Evolutionary conservation across 108 stramenopile genomes (phyloP).

Genomic region (Pseudonitzschia delicatissima): DNA sequence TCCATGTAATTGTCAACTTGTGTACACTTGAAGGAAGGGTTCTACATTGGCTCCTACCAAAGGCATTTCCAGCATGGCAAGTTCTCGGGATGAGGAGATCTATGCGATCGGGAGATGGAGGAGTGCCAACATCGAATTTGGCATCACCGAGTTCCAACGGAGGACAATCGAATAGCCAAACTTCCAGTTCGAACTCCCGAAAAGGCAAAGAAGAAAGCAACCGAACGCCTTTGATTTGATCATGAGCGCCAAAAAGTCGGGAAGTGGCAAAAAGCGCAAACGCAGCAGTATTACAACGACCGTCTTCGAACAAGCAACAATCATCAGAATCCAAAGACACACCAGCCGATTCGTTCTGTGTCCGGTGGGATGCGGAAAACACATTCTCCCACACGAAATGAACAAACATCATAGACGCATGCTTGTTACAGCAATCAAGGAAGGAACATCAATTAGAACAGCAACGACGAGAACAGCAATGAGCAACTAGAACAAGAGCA

Average conservation of each 20-base stretch:
- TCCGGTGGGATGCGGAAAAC: slow-evolving; percentile 45
- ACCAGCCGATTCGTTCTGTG: slow-evolving; percentile 45
- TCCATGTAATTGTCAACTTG: no score
- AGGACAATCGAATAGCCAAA: no score
- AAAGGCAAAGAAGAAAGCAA: neutral
- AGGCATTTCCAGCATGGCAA: no score
- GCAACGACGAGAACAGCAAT: slow-evolving; percentile 10
- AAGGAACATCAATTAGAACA: slow-evolving; percentile 13
- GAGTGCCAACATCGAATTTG: no score
- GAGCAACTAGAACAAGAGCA: neutral
- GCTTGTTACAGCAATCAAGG: slow-evolving; percentile 8
- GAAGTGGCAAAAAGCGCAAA: neutral
- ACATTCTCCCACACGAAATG: slow-evolving; percentile 34
- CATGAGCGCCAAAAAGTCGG: slow-evolving; percentile 22
- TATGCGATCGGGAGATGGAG: no score
- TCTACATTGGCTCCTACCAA: no score
- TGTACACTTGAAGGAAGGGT: no score
- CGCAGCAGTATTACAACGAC: neutral
- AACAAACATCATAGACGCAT: slow-evolving; percentile 47
- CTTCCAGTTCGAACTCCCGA: no score
- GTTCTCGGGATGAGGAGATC: no score
- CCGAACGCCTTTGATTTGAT: slow-evolving; percentile 28
- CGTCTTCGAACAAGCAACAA: slow-evolving; percentile 6
- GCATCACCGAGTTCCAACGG: no score
- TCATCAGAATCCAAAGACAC: no score